Evolutionary conservation across 352 stramenopile genomes (phyloP), one percentile per base, ranked within the genome.

Genomic region (Globisporangium cylindrosporum): DNA sequence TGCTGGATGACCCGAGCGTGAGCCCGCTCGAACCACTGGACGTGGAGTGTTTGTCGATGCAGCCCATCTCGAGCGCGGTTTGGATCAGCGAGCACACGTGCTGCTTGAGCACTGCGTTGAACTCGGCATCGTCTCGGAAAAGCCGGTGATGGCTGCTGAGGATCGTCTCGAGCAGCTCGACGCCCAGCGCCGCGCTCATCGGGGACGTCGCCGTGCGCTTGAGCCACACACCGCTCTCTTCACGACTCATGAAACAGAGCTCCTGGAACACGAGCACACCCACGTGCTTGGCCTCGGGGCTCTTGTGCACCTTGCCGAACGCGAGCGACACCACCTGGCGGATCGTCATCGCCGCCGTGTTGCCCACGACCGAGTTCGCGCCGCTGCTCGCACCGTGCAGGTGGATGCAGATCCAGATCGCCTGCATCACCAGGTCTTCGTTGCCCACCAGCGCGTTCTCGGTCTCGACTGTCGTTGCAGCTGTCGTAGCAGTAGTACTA

Each of bases 261-360:
- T 96, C 89, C 67, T 96, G 87, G 68, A 96, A 95, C 38, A 96
- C 79, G 58, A 96, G 67, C 34, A 96, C 85, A 5, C 88, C 86
- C 2, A 93, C 86, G 32, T 84, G 88, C 62, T 94, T 96, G 48
- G 88, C 85, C 53, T 85, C 80, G 0, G 70, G 63, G 43, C 79
- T 93, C 20, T 78, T 73, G 67, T 90, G 74, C 25, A 96, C 86
- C 65, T 92, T 91, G 10, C 86, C 86, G 51, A 96, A 97, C 32
- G 89, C 86, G 25, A 95, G 81, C 22, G 90, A 96, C 55, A 97
- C 84, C 24, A 97, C 66, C 69, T 97, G 90, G 1, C 89, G 84
- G 69, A 96, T 90, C 66, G 89, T 96, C 87, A 95, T 94, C 29
- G 88, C 87, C 4, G 89, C 89, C 27, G 89, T 95, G 67, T 96